phyloP scores from a whole-genome alignment of 2,329 filamentous ascomycete genomes.

The Cordyceps tenuipes region DNA sequence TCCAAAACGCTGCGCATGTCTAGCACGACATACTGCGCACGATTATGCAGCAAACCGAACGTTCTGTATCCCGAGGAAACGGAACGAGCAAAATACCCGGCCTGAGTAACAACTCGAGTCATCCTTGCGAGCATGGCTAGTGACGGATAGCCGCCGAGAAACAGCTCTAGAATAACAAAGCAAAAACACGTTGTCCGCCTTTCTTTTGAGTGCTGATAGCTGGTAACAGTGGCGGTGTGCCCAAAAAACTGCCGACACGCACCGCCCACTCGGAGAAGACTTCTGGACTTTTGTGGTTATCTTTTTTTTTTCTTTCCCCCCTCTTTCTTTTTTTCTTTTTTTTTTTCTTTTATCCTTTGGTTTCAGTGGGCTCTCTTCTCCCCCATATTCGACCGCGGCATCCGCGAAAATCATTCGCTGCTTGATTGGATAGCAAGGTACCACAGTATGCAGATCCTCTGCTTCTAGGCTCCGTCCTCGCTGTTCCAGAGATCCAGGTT shows the following conservation, averaged over 20 bases:
- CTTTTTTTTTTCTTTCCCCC: not conserved
- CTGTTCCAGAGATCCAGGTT: not conserved
- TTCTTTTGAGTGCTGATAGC: not conserved
- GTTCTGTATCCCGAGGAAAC: not conserved
- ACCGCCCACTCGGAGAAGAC: not conserved
- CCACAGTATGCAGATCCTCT: not conserved
- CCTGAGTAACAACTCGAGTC: not conserved
- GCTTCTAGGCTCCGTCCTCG: not conserved
- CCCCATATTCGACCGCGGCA: no score
- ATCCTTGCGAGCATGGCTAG: not conserved
- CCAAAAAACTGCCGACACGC: not conserved
- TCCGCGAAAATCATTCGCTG: not conserved
- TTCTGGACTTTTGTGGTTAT: not conserved
- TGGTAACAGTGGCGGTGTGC: slow-evolving; percentile 4
- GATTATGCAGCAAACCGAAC: slow-evolving; percentile 3
- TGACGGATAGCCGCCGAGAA: not conserved
- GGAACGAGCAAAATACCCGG: not conserved
- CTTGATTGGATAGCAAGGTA: not conserved
- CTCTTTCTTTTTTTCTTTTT: not conserved
- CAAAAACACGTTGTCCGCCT: not conserved
- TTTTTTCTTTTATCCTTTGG: not conserved
- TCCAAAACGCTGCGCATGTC: not conserved
- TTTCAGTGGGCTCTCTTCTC: not conserved
- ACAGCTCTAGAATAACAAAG: not conserved
- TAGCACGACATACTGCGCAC: slow-evolving; percentile 1